These are phyloP conservation scores for Tetrahymena borealis DNA, from an alignment of 73 alveolate species.

Conservation along the genomic window DNA sequence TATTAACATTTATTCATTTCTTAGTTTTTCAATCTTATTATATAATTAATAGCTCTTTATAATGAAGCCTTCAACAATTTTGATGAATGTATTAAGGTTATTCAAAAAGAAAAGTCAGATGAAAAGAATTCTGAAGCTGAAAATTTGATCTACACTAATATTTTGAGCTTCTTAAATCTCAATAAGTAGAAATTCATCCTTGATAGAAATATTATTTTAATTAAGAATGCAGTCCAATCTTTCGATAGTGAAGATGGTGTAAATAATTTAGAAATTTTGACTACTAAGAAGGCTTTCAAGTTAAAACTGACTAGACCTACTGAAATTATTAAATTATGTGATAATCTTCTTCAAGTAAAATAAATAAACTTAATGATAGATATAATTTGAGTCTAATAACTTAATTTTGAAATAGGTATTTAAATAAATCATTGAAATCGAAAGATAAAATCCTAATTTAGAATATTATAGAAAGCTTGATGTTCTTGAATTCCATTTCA, in stretches of 20 bases:
- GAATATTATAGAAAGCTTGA: slow-evolving; percentile 21
- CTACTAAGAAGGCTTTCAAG: slow-evolving; percentile 36
- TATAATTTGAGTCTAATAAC: not conserved
- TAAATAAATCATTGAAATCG: slow-evolving; percentile 33
- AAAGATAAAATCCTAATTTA: slow-evolving; percentile 21
- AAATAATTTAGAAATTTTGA: slow-evolving; percentile 18
- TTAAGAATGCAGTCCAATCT: not conserved
- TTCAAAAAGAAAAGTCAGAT: slow-evolving; percentile 14
- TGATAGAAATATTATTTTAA: slow-evolving; percentile 33
- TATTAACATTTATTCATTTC: not conserved
- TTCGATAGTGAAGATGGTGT: slow-evolving; percentile 36
- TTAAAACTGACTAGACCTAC: slow-evolving; percentile 32
- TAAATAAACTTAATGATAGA: not conserved
- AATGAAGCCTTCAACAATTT: not conserved
- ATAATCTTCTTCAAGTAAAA: slow-evolving; percentile 2
- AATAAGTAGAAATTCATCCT: slow-evolving; percentile 7
- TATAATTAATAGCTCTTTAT: slow-evolving; percentile 1
- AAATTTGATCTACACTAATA: slow-evolving; percentile 17
- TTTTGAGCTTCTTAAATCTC: slow-evolving; percentile 7
- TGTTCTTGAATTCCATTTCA: slow-evolving; percentile 35
- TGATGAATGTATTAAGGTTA: slow-evolving; percentile 30
- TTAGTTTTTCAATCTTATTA: not conserved
- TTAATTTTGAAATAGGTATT: not conserved
- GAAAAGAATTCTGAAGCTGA: slow-evolving; percentile 18
- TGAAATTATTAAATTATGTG: slow-evolving; percentile 43